Evolutionary conservation across 768 basidiomycete species (phyloP).

Genomic region (Mycena rosella): DNA sequence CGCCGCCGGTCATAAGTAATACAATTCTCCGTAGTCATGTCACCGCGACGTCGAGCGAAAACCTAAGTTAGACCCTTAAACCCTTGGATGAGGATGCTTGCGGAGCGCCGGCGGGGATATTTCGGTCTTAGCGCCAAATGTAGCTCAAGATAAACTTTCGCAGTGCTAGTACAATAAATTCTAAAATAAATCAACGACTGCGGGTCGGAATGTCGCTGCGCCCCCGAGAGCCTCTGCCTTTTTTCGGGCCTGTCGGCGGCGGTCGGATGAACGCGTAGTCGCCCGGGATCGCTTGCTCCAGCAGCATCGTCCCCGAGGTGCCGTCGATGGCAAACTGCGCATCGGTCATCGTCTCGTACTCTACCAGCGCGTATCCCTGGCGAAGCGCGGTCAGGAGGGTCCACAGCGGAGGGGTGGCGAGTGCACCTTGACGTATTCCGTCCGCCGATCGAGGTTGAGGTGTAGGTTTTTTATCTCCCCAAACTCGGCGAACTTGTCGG

Average conservation of each 20-base stretch:
- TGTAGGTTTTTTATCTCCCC: constrained; percentile 99
- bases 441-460: constrained; percentile 95
- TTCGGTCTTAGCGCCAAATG: no score
- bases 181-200: constrained; percentile 59
- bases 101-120: no score
- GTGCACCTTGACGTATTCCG: constrained; percentile 97
- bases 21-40: no score
- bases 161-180: constrained; percentile 22
- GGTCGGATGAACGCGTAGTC: constrained; percentile 95
- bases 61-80: no score
- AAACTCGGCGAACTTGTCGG: constrained; percentile 95
- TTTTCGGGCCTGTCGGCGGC: constrained; percentile 86
- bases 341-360: constrained; percentile 96
- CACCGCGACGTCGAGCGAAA: no score
- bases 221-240: constrained; percentile 75
- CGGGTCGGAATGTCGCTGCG: constrained; percentile 87
- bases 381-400: constrained; percentile 19
- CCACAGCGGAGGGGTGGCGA: background rate
- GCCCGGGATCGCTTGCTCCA: constrained; percentile 90
- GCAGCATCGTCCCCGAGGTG: constrained; percentile 82
- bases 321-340: constrained; percentile 95
- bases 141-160: constrained; percentile 36
- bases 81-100: no score
- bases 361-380: constrained; percentile 98
- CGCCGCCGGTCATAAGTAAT: no score